These are phyloP conservation scores for Aspergillus ellipticus DNA, from an alignment of 495 filamentous ascomycete genomes.

Conservation along the genomic window DNA sequence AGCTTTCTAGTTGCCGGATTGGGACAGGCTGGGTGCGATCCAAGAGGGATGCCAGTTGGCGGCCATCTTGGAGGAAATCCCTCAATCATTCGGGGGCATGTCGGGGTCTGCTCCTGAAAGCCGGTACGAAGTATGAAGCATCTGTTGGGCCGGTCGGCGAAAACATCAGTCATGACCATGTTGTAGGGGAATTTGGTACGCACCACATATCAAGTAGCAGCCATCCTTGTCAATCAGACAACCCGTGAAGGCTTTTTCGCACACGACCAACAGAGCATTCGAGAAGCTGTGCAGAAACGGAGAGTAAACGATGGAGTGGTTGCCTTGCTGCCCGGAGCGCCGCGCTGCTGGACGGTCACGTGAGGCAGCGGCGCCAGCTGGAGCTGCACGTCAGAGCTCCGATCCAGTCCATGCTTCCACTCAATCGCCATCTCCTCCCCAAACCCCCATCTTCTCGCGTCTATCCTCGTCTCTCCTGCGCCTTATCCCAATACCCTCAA, in stretches of 20 bases:
- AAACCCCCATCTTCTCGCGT: neutral
- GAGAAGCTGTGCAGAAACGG: neutral
- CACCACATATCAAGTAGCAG: too few relatives aligned
- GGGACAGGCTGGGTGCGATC: neutral
- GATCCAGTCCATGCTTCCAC: slow-evolving; percentile 15
- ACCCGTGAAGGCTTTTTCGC: neutral
- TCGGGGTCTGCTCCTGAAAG: too few relatives aligned
- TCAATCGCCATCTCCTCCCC: slow-evolving; percentile 1
- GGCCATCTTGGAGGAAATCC: too few relatives aligned
- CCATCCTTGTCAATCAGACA: too few relatives aligned
- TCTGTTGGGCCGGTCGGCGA: neutral
- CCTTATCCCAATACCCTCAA: neutral
- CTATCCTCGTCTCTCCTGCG: neutral
- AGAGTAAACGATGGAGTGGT: neutral
- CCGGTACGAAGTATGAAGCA: too few relatives aligned
- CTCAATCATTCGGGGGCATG: too few relatives aligned
- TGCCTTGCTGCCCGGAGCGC: neutral
- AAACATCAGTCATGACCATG: neutral
- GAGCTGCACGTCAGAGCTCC: slow-evolving; percentile 14
- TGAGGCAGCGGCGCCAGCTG: neutral
- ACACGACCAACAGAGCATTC: neutral
- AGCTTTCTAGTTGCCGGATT: neutral
- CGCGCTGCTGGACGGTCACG: neutral
- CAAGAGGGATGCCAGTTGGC: too few relatives aligned
- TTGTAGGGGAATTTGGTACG: too few relatives aligned